These are phyloP conservation scores for Lactuca sativa DNA, from an alignment of 129 eudicot species.

Conservation along the genomic window DNA sequence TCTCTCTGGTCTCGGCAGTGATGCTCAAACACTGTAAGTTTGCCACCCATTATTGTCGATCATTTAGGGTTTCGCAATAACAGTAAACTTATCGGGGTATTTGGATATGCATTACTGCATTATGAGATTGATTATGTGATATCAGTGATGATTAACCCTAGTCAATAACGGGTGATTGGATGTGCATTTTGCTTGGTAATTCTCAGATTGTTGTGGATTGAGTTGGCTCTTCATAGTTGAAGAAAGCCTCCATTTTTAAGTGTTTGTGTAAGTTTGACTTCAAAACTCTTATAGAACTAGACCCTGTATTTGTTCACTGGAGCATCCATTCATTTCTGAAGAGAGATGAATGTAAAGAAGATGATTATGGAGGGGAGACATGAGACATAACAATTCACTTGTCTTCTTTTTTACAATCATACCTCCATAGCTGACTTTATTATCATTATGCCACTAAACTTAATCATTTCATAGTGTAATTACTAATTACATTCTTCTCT, in stretches of 20 bases:
- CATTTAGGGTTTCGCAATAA: background rate
- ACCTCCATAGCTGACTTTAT: no score
- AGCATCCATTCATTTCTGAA: background rate
- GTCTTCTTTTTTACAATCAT: no score
- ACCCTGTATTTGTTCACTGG: background rate
- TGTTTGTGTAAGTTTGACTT: background rate
- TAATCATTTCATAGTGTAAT: conserved; percentile 17
- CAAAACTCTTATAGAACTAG: background rate
- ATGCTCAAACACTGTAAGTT: conserved; percentile 73
- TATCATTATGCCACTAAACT: no score
- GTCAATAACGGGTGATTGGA: background rate
- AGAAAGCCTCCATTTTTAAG: no score
- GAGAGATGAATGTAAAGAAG: no score
- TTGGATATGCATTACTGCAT: background rate
- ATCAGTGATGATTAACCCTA: background rate
- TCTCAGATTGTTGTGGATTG: background rate
- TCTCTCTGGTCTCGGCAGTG: conserved; percentile 84
- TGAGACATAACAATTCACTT: no score
- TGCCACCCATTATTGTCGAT: background rate
- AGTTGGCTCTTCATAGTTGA: background rate
- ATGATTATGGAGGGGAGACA: no score
- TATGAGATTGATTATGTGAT: background rate
- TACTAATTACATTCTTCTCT: background rate
- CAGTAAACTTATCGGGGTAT: background rate
- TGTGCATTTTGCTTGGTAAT: background rate